These are phyloP conservation scores for Colletotrichum sp. DNA, from an alignment of 2,329 filamentous ascomycete genomes.

Conservation along the genomic window DNA sequence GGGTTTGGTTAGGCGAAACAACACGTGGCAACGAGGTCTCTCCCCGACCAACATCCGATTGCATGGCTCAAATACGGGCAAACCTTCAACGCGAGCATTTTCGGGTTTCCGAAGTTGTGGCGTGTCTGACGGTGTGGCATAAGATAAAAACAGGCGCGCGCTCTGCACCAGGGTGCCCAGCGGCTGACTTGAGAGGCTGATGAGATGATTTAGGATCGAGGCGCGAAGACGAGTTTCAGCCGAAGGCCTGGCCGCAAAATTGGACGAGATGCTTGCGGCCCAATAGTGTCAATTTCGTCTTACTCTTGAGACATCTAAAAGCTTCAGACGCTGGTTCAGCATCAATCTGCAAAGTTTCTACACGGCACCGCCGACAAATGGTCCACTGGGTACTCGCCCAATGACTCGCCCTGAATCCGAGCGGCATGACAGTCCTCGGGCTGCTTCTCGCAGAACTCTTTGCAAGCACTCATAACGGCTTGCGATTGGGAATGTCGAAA, in stretches of 20 bases:
- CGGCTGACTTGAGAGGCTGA: neutral
- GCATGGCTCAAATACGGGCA: neutral
- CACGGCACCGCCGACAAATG: neutral
- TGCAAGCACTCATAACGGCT: neutral
- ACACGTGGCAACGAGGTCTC: accelerated
- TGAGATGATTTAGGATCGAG: neutral
- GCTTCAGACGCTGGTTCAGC: neutral
- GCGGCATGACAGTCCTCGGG: neutral
- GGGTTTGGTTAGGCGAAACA: neutral
- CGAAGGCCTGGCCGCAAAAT: neutral
- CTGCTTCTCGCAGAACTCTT: neutral
- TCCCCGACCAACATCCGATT: neutral
- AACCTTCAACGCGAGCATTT: neutral
- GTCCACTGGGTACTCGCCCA: neutral
- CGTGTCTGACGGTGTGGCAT: neutral
- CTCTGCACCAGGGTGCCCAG: neutral
- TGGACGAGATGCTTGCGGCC: neutral
- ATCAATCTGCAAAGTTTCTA: neutral
- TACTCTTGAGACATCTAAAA: accelerated
- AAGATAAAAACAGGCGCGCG: neutral
- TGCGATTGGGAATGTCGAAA: neutral
- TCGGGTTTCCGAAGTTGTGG: neutral
- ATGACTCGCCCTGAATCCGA: neutral
- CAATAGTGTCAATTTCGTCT: neutral
- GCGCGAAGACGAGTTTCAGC: neutral